Percentiles rank a stretch among this genome's conserved stretches.
These are phyloP conservation scores for Neurospora terricola DNA, from an alignment of 495 filamentous ascomycete species.

Conservation along the genomic window DNA sequence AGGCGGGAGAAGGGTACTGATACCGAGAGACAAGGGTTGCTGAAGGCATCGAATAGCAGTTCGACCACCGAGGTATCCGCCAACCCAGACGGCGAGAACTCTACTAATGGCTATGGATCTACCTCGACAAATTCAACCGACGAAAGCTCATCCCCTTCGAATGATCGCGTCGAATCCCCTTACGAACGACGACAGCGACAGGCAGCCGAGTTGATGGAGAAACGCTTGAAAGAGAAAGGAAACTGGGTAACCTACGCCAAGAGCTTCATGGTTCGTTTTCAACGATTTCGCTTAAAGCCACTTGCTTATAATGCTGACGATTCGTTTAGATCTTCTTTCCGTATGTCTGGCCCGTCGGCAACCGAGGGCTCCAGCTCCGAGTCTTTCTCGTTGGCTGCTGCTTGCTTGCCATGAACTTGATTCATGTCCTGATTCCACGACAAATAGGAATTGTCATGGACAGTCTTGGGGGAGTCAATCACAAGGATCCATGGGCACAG, in stretches of 20 bases:
- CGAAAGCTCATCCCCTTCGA: slow-evolving; percentile 18
- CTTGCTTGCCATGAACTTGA: slow-evolving; percentile 47
- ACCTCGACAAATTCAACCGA: slow-evolving; percentile 29
- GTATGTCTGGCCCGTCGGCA: slow-evolving; percentile 54
- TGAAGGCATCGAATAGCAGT: slow-evolving; percentile 15
- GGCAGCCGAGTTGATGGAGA: slow-evolving; percentile 42
- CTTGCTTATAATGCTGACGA: not conserved
- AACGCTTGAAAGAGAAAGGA: slow-evolving; percentile 48
- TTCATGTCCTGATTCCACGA: slow-evolving; percentile 56
- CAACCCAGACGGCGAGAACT: slow-evolving; percentile 9
- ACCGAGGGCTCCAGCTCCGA: slow-evolving; percentile 43
- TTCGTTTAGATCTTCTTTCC: slow-evolving; percentile 46
- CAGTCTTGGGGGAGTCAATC: slow-evolving; percentile 32
- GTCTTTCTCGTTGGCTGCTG: slow-evolving; percentile 50
- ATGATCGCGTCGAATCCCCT: slow-evolving; percentile 32
- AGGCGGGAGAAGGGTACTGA: slow-evolving; percentile 29
- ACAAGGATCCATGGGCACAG: slow-evolving; percentile 40
- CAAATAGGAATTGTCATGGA: slow-evolving; percentile 57
- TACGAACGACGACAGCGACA: slow-evolving; percentile 41
- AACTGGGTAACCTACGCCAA: slow-evolving; percentile 57
- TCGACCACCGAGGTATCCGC: slow-evolving; percentile 10
- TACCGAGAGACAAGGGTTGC: slow-evolving; percentile 41
- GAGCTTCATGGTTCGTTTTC: slow-evolving; percentile 42
- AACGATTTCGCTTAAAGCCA: not conserved
- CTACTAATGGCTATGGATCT: slow-evolving; percentile 35